These are phyloP conservation scores for Dactylonectria macrodidyma DNA, from an alignment of 2,329 filamentous ascomycete species.

Conservation along the genomic window DNA sequence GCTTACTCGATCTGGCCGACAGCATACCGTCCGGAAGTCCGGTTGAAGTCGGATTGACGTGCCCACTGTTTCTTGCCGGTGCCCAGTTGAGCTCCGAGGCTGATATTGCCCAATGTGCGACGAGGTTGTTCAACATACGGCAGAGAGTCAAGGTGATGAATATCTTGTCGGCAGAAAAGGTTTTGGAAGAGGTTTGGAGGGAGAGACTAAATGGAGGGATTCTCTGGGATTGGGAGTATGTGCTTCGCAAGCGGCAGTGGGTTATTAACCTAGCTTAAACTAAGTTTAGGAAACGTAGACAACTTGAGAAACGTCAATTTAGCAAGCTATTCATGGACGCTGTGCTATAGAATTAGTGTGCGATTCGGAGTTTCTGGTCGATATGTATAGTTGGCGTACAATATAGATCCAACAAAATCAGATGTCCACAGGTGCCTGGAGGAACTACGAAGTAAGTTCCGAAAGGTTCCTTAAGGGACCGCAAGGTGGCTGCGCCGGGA, in stretches of 20 bases:
- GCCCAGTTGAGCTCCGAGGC: not conserved
- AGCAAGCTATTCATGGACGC: too few species aligned
- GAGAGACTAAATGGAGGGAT: constrained; percentile 13
- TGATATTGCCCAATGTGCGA: constrained; percentile 8
- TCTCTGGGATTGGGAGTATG: constrained; percentile 22
- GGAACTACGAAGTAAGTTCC: too few species aligned
- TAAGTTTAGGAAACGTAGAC: not conserved
- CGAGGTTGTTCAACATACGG: constrained; percentile 6
- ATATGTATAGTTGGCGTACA: too few species aligned
- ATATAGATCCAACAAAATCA: too few species aligned
- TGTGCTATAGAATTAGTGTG: too few species aligned
- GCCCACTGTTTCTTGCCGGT: constrained; percentile 19
- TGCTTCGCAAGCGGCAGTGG: constrained; percentile 19
- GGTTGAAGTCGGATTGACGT: constrained; percentile 12
- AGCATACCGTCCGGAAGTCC: constrained; percentile 14
- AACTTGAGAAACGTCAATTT: too few species aligned
- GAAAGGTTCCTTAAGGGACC: too few species aligned
- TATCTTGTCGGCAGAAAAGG: constrained; percentile 20
- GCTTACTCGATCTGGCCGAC: constrained; percentile 14
- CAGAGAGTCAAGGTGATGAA: constrained; percentile 25
- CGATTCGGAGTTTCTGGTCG: too few species aligned
- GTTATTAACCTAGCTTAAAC: constrained; percentile 14
- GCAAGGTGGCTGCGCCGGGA: too few species aligned
- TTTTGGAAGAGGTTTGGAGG: constrained; percentile 26
- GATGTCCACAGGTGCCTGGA: too few species aligned